phyloP scores from a whole-genome alignment of 177 flowering plant species.

The Vitis hybrid region DNA sequence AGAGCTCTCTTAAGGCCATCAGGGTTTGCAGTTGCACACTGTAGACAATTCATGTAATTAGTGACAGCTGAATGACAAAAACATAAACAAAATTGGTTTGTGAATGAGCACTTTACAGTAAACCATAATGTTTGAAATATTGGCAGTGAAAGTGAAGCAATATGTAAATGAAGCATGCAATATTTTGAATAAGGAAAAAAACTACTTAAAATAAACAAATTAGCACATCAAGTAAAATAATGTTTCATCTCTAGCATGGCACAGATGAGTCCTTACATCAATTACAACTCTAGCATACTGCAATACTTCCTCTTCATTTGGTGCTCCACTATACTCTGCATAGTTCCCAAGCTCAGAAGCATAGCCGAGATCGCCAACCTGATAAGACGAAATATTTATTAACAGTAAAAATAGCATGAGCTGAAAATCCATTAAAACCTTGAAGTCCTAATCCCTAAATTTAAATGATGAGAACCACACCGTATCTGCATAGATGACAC shows the following conservation, averaged over 20 bases:
- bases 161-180: no score
- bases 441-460: not conserved
- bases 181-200: no score
- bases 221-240: not conserved
- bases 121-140: no score
- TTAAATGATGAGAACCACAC: conserved; percentile 29
- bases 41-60: conserved; percentile 15
- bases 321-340: conserved; percentile 94
- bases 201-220: no score
- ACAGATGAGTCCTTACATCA: conserved; percentile 50
- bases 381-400: conserved; percentile 1
- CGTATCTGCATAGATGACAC: conserved; percentile 92
- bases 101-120: no score
- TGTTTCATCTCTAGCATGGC: not conserved
- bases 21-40: conserved; percentile 90
- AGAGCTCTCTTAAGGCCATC: conserved; percentile 83
- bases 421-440: not conserved
- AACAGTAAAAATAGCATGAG: not conserved
- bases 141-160: no score
- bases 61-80: not conserved
- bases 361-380: conserved; percentile 93
- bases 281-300: conserved; percentile 91
- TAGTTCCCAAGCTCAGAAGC: conserved; percentile 89
- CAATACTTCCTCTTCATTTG: conserved; percentile 86
- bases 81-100: not conserved